Evolutionary conservation across 2,329 filamentous ascomycete species (phyloP).

Genomic region (Colletotrichum tamarilloi): DNA sequence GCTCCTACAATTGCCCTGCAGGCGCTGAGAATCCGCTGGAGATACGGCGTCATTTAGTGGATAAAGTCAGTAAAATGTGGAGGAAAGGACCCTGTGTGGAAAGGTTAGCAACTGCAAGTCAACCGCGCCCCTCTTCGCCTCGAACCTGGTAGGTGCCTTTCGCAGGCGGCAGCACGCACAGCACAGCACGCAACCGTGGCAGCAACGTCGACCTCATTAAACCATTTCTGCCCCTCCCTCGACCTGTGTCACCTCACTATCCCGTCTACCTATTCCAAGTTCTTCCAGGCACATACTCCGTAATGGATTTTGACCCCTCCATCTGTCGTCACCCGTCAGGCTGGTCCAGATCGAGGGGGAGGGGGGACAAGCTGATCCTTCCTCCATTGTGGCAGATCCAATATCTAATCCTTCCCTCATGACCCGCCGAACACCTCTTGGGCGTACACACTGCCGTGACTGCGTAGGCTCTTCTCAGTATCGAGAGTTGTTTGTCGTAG

Average conservation of each 20-base stretch:
- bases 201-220: slow-evolving; percentile 19
- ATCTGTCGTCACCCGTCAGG: slow-evolving; percentile 22
- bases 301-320: background rate
- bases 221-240: slow-evolving; percentile 23
- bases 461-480: background rate
- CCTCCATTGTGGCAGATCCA: slow-evolving; percentile 10
- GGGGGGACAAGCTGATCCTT: slow-evolving; percentile 11
- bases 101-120: slow-evolving; percentile 22
- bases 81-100: slow-evolving; percentile 21
- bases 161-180: no score
- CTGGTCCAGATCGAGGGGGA: slow-evolving; percentile 13
- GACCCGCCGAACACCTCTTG: slow-evolving; percentile 9
- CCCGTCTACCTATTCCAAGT: background rate
- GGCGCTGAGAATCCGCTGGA: slow-evolving; percentile 27
- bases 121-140: background rate
- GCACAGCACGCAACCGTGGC: background rate
- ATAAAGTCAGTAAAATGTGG: slow-evolving; percentile 1
- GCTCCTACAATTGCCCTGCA: slow-evolving; percentile 20
- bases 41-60: slow-evolving; percentile 25
- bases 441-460: background rate
- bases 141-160: background rate
- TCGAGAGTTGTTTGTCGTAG: background rate
- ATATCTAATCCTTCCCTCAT: background rate
- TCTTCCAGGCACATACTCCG: background rate
- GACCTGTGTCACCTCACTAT: slow-evolving; percentile 11